phyloP scores from a whole-genome alignment of 2,329 filamentous ascomycete species.

The Xylaria arbuscula region DNA sequence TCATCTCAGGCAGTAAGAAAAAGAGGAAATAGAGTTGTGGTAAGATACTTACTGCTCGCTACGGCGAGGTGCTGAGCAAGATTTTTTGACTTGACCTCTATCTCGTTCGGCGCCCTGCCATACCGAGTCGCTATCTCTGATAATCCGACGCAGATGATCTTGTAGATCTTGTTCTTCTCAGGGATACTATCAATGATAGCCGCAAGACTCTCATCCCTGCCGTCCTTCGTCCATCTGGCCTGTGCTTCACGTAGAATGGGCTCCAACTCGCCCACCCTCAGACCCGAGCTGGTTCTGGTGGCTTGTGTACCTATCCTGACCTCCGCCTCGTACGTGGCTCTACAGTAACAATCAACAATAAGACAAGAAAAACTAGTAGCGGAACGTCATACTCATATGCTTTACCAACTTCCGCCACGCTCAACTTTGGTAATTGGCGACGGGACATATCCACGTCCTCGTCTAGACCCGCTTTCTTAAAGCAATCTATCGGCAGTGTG shows the following conservation, averaged over 20 bases:
- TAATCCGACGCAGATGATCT: slow-evolving; percentile 34
- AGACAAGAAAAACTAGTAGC: not conserved
- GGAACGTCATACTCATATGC: slow-evolving; percentile 19
- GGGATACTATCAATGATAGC: slow-evolving; percentile 29
- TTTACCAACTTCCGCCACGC: not conserved
- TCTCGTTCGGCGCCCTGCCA: not conserved
- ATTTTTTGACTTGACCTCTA: slow-evolving; percentile 7
- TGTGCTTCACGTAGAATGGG: slow-evolving; percentile 6
- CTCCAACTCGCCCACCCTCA: slow-evolving; percentile 17
- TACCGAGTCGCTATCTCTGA: slow-evolving; percentile 26
- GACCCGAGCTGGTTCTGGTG: not conserved
- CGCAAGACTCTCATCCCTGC: slow-evolving; percentile 5
- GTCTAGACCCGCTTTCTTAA: slow-evolving; percentile 6
- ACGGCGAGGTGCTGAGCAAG: slow-evolving; percentile 31
- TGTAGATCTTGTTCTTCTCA: slow-evolving; percentile 16
- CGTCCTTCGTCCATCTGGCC: slow-evolving; percentile 12
- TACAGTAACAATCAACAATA: slow-evolving; percentile 11
- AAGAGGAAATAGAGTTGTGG: not conserved
- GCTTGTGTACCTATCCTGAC: not conserved
- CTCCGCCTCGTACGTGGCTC: slow-evolving; percentile 10
- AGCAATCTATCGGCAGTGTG: slow-evolving; percentile 19
- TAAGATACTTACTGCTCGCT: slow-evolving; percentile 10
- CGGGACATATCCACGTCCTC: slow-evolving; percentile 3
- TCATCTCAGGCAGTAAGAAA: not conserved
- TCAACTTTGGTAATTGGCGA: slow-evolving; percentile 17